These are phyloP conservation scores for Cyanodermella asteris DNA, from an alignment of 2,329 filamentous ascomycete genomes.

Conservation along the genomic window DNA sequence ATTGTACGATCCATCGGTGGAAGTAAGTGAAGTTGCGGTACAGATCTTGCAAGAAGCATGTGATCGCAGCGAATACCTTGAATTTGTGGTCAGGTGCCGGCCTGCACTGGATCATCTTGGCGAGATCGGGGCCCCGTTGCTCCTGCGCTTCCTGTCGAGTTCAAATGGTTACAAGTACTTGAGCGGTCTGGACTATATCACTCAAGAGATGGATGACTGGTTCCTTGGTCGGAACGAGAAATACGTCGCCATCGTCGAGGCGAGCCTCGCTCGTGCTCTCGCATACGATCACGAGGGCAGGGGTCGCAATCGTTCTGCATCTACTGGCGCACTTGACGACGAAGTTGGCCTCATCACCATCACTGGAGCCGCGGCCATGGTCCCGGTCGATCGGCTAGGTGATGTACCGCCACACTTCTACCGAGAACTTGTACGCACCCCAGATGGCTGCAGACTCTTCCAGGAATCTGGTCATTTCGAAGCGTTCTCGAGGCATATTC, in stretches of 20 bases:
- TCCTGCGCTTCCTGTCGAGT: constrained; percentile 82
- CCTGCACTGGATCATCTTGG: constrained; percentile 87
- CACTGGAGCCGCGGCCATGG: constrained; percentile 36
- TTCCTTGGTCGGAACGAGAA: constrained; percentile 89
- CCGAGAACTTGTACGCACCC: constrained; percentile 74
- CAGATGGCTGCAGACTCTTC: constrained; percentile 75
- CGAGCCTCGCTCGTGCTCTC: constrained; percentile 76
- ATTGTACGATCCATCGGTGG: constrained; percentile 88
- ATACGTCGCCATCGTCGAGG: constrained; percentile 88
- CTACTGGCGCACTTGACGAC: constrained; percentile 11
- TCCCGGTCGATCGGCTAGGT: constrained; percentile 33
- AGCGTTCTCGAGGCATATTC: constrained; percentile 75
- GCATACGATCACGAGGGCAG: constrained; percentile 27
- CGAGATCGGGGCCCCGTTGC: constrained; percentile 81
- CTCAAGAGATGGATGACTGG: constrained; percentile 99
- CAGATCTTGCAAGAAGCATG: constrained; percentile 96
- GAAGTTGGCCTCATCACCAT: constrained; percentile 19
- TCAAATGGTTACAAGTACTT: constrained; percentile 96
- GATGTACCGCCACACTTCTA: constrained; percentile 93
- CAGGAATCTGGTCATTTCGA: constrained; percentile 90
- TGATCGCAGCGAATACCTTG: constrained; percentile 72
- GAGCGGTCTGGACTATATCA: constrained; percentile 93
- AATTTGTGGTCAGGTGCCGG: constrained; percentile 91
- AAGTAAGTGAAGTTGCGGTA: constrained; percentile 87
- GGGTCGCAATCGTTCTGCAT: too few relatives aligned